Evolutionary conservation across 2,329 filamentous ascomycete species (phyloP).

Genomic region (Scytalidium lignicola): DNA sequence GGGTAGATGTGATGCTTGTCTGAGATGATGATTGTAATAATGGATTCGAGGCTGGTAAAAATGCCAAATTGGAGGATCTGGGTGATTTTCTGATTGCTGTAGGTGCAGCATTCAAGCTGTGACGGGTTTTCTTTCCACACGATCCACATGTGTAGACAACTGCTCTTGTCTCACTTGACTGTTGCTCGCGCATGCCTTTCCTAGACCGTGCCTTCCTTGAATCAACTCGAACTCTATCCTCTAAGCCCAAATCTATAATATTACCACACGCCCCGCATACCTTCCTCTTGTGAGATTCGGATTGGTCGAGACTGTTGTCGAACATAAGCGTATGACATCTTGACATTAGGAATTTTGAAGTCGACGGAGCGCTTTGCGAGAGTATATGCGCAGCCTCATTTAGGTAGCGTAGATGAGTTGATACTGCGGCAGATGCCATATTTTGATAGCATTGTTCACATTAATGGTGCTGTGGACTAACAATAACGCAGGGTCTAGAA

Average conservation of each 20-base stretch:
- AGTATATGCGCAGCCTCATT: slow-evolving; percentile 57
- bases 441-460: neutral
- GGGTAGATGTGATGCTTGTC: neutral
- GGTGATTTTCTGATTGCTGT: neutral
- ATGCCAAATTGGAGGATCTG: neutral
- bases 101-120: slow-evolving; percentile 7
- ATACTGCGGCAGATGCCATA: slow-evolving; percentile 22
- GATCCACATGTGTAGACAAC: slow-evolving; percentile 24
- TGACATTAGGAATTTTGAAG: slow-evolving; percentile 55
- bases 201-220: slow-evolving; percentile 2
- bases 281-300: slow-evolving; percentile 47
- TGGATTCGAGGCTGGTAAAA: neutral
- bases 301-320: slow-evolving; percentile 37
- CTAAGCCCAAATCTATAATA: slow-evolving; percentile 48
- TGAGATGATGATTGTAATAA: neutral
- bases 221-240: slow-evolving; percentile 13
- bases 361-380: slow-evolving; percentile 45
- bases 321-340: slow-evolving; percentile 45
- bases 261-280: slow-evolving; percentile 56
- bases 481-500: neutral
- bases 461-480: no score
- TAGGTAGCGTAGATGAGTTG: slow-evolving; percentile 33
- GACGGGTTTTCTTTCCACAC: slow-evolving; percentile 21
- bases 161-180: slow-evolving; percentile 7
- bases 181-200: slow-evolving; percentile 1